phyloP scores from a whole-genome alignment of 345 rosid genomes.

The Laguncularia racemosa region DNA sequence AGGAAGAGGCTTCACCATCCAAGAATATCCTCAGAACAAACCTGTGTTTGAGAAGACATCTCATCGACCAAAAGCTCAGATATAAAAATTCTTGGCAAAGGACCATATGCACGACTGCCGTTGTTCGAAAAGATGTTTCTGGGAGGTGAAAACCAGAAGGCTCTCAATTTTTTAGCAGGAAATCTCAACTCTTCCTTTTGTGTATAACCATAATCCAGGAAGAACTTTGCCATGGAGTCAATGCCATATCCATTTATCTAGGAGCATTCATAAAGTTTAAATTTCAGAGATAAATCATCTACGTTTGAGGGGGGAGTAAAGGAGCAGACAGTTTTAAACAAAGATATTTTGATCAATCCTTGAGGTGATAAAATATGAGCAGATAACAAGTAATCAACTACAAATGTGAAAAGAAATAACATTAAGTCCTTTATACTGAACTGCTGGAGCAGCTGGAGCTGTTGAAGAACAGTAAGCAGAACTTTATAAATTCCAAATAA shows the following conservation, averaged over 20 bases:
- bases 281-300: not conserved
- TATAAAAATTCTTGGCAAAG: constrained; percentile 80
- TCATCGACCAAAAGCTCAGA: constrained; percentile 89
- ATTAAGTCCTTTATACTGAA: too few relatives aligned
- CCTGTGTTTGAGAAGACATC: constrained; percentile 73
- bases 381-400: too few relatives aligned
- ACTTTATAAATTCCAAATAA: too few relatives aligned
- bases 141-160: constrained; percentile 95
- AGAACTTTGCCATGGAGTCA: constrained; percentile 65
- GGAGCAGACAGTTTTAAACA: too few relatives aligned
- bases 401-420: too few relatives aligned
- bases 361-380: too few relatives aligned
- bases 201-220: constrained; percentile 78
- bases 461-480: too few relatives aligned
- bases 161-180: constrained; percentile 86
- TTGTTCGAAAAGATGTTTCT: constrained; percentile 18
- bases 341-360: too few relatives aligned
- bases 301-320: too few relatives aligned
- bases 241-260: constrained; percentile 80
- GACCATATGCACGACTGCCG: constrained; percentile 60
- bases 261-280: not conserved
- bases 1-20: not conserved
- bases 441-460: too few relatives aligned
- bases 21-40: constrained; percentile 9
- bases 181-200: constrained; percentile 69